A percentile compares a stretch with the other conserved stretches of the same genome.
Conservation (phyloP, 1,284 basidiomycete species). For the Limonomyces culmigenus region DNA sequence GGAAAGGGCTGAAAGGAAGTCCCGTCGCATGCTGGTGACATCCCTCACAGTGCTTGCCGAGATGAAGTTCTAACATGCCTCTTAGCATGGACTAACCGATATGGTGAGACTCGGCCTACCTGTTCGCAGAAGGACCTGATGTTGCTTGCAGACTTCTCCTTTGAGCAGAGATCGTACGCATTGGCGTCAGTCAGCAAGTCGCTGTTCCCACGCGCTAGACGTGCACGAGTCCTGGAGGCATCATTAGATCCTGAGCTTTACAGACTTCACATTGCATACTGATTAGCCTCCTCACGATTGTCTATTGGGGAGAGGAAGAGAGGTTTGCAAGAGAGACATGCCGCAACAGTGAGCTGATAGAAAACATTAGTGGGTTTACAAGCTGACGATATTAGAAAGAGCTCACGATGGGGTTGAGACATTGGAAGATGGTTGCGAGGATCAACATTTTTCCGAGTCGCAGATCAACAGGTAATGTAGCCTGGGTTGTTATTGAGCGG, state of each 20-base stretch:
- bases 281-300: slow-evolving; percentile 62
- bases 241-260: not conserved
- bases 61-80: slow-evolving; percentile 56
- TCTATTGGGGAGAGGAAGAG: slow-evolving; percentile 74
- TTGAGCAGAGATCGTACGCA: slow-evolving; percentile 47
- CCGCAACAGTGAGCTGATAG: slow-evolving; percentile 67
- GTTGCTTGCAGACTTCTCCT: slow-evolving; percentile 26
- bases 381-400: no score
- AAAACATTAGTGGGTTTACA: no score
- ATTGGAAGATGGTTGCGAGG: slow-evolving; percentile 66
- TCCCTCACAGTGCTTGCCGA: slow-evolving; percentile 65
- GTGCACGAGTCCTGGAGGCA: slow-evolving; percentile 39
- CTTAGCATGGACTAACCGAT: not conserved
- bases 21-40: slow-evolving; percentile 61
- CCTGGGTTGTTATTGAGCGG: slow-evolving; percentile 19
- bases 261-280: slow-evolving; percentile 26
- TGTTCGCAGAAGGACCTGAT: slow-evolving; percentile 63
- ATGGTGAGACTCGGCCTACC: slow-evolving; percentile 18
- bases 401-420: slow-evolving; percentile 39
- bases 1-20: slow-evolving; percentile 59
- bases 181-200: slow-evolving; percentile 75
- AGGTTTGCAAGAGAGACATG: slow-evolving; percentile 77
- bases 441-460: slow-evolving; percentile 70
- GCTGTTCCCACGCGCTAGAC: slow-evolving; percentile 60
- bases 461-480: slow-evolving; percentile 78